A percentile compares a stretch with the other conserved stretches of the same genome.
Conservation (phyloP, 148 eudicot species). For the Bassia scoparia region DNA sequence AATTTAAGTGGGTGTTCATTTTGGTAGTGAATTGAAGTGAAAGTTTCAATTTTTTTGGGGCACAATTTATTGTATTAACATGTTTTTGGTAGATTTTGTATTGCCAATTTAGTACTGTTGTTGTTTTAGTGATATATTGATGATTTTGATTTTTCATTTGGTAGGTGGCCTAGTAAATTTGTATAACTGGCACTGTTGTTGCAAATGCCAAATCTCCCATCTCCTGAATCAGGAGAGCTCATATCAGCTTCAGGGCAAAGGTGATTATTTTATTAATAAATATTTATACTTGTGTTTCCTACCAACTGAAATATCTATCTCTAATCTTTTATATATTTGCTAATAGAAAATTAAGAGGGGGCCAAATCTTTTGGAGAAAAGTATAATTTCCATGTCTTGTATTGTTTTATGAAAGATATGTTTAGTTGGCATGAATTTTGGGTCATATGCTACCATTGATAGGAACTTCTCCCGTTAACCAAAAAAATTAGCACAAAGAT, state of each 20-base stretch:
- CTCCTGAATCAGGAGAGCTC: constrained; percentile 34
- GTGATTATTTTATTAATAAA: no score
- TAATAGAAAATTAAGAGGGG: not conserved
- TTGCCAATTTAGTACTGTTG: not conserved
- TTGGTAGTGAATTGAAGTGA: not conserved
- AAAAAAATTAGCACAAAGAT: no score
- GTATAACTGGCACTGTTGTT: constrained; percentile 28
- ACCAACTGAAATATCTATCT: not conserved
- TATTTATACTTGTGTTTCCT: constrained; percentile 13
- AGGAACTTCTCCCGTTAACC: no score
- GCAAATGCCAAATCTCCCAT: constrained; percentile 52
- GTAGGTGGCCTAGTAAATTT: constrained; percentile 32
- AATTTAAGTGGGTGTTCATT: not conserved
- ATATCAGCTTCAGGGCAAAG: constrained; percentile 35
- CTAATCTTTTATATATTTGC: not conserved
- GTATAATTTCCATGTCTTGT: not conserved
- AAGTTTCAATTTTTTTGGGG: not conserved
- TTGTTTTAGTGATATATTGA: not conserved
- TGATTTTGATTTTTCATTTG: not conserved
- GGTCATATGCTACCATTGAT: no score
- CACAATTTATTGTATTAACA: not conserved
- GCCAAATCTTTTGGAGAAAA: not conserved
- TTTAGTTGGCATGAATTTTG: not conserved
- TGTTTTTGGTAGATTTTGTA: not conserved
- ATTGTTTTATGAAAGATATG: not conserved